Evolutionary conservation across 2,329 filamentous ascomycete species (phyloP).

Genomic region (Metarhizium album): DNA sequence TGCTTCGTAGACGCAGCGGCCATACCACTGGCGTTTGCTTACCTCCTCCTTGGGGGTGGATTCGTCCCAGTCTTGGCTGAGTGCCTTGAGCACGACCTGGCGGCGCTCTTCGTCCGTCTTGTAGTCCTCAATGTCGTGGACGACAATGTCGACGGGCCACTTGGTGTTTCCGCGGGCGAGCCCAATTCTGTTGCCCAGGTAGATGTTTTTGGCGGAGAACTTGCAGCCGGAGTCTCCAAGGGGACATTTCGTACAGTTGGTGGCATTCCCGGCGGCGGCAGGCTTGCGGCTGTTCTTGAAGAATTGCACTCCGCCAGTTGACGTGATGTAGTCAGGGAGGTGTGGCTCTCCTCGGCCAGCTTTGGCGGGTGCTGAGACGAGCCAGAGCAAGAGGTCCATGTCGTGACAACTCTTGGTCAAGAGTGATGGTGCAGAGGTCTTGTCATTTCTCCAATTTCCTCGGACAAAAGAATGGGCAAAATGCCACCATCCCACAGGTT

Average conservation of each 20-base stretch:
- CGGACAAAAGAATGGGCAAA: conserved; percentile 84
- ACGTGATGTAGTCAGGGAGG: conserved; percentile 64
- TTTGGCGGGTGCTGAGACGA: conserved; percentile 62
- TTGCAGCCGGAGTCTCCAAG: conserved; percentile 60
- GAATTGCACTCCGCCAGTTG: conserved; percentile 64
- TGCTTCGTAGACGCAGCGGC: conserved; percentile 86
- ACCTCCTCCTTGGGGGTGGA: conserved; percentile 36
- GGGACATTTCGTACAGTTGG: conserved; percentile 73
- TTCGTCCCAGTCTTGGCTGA: conserved; percentile 43
- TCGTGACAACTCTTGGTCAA: conserved; percentile 96
- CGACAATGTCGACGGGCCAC: conserved; percentile 86
- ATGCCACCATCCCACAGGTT: conserved; percentile 95
- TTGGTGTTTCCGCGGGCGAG: conserved; percentile 54
- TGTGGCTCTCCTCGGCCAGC: conserved; percentile 45
- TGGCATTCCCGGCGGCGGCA: conserved; percentile 58
- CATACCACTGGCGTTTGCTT: conserved; percentile 62
- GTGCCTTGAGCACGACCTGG: conserved; percentile 30
- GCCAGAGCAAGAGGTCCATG: conserved; percentile 85
- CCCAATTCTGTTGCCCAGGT: conserved; percentile 54
- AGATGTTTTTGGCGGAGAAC: conserved; percentile 78
- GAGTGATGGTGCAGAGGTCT: conserved; percentile 65
- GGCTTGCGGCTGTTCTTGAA: conserved; percentile 74
- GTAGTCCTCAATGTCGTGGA: conserved; percentile 81
- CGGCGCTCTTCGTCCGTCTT: conserved; percentile 30
- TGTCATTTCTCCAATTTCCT: conserved; percentile 86